Evolutionary conservation across 768 basidiomycete species (phyloP).

Genomic region (Cantharellus anzutake): DNA sequence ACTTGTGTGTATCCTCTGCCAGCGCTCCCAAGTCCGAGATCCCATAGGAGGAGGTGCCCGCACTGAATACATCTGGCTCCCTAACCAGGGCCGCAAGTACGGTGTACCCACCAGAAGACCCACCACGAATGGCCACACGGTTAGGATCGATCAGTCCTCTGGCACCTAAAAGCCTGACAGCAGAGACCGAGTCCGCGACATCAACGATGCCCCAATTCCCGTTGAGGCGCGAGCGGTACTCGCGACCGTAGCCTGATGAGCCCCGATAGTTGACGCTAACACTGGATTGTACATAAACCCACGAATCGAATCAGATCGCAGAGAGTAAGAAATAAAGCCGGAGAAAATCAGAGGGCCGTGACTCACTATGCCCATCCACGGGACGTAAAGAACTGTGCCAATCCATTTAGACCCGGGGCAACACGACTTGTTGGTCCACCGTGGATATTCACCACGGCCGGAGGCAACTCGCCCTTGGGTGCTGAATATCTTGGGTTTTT

Average conservation of each 20-base stretch:
- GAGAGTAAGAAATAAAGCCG: neutral
- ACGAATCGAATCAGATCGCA: neutral
- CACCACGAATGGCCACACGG: constrained; percentile 50
- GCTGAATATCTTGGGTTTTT: constrained; percentile 34
- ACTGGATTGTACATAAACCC: constrained; percentile 19
- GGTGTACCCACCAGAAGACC: constrained; percentile 54
- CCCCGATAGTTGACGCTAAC: constrained; percentile 65
- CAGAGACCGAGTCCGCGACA: constrained; percentile 42
- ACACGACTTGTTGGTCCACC: constrained; percentile 47
- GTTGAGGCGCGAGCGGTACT: constrained; percentile 40
- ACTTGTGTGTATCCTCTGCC: constrained; percentile 51
- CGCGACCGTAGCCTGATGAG: constrained; percentile 51
- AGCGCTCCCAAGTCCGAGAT: constrained; percentile 42
- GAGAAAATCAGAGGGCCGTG: neutral
- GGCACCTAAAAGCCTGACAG: constrained; percentile 29
- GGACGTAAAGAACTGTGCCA: constrained; percentile 45
- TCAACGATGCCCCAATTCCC: constrained; percentile 61
- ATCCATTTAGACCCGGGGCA: constrained; percentile 31
- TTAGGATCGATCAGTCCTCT: constrained; percentile 40
- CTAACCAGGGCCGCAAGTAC: constrained; percentile 29
- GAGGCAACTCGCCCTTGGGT: constrained; percentile 40
- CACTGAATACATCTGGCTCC: constrained; percentile 33
- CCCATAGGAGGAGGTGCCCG: constrained; percentile 46
- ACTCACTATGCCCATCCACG: constrained; percentile 55
- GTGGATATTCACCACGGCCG: constrained; percentile 43